Conservation (phyloP, 2,329 filamentous ascomycete genomes). For the Aspergillus udagawae region DNA sequence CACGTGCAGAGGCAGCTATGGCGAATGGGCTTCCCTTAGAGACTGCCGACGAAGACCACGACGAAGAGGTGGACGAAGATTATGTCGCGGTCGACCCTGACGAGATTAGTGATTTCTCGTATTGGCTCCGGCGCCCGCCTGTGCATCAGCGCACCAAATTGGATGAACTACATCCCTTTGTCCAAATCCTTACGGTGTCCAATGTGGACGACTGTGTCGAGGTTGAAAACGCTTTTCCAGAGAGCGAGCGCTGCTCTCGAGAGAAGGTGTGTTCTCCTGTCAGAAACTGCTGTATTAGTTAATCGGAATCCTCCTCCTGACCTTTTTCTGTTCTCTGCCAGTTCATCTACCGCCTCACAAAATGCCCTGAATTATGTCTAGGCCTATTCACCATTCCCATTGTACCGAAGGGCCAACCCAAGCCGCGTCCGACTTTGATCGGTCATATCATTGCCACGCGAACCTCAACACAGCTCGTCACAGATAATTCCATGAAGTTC, state of each 20-base stretch:
- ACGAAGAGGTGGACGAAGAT: constrained; percentile 38
- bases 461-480: constrained; percentile 59
- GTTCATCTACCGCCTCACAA: constrained; percentile 72
- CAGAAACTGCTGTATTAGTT: neutral
- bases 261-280: constrained; percentile 52
- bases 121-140: constrained; percentile 39
- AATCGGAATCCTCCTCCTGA: constrained; percentile 8
- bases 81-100: constrained; percentile 42
- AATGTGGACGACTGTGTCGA: constrained; percentile 52
- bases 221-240: constrained; percentile 59
- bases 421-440: constrained; percentile 61
- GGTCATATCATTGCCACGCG: constrained; percentile 76
- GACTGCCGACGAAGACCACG: constrained; percentile 24
- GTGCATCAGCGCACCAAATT: constrained; percentile 34
- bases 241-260: constrained; percentile 52
- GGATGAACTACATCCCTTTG: constrained; percentile 66
- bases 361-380: constrained; percentile 71
- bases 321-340: constrained; percentile 31
- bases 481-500: constrained; percentile 71
- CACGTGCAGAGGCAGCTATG: constrained; percentile 24
- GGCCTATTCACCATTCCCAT: constrained; percentile 68
- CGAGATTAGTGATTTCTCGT: constrained; percentile 37
- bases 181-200: constrained; percentile 63
- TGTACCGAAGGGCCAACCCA: constrained; percentile 53
- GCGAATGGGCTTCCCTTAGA: constrained; percentile 30